Percentiles rank a stretch among this genome's conserved stretches.
These are phyloP conservation scores for Phytopythium montanum DNA, from an alignment of 352 stramenopile species.

Conservation along the genomic window DNA sequence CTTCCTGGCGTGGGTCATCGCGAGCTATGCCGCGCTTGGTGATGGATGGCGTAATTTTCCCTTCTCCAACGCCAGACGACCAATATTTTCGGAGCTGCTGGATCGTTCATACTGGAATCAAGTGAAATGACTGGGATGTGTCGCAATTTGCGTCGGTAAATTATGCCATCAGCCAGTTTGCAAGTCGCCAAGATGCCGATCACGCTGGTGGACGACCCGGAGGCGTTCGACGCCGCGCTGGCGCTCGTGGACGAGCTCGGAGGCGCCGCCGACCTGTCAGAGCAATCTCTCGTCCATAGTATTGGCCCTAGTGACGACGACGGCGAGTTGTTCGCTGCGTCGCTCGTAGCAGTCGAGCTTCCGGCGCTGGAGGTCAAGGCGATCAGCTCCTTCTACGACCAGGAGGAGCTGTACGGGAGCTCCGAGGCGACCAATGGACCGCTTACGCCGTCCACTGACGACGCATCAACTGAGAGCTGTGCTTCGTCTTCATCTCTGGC, in stretches of 20 bases:
- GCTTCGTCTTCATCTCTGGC: background rate
- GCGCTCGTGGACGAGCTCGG: slow-evolving; percentile 25
- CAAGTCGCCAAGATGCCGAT: slow-evolving; percentile 15
- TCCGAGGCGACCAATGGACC: background rate
- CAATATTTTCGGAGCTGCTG: background rate
- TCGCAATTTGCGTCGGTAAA: background rate
- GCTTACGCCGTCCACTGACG: background rate
- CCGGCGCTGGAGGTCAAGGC: background rate
- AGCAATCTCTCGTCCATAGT: background rate
- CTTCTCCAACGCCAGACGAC: background rate
- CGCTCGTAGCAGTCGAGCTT: background rate
- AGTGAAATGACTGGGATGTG: background rate
- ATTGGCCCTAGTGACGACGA: background rate
- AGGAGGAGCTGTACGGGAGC: background rate
- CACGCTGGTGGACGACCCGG: slow-evolving; percentile 21
- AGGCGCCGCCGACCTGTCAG: background rate
- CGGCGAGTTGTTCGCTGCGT: background rate
- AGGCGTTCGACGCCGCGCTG: slow-evolving; percentile 26
- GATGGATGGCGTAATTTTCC: background rate
- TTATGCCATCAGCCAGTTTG: background rate
- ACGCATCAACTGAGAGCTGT: background rate
- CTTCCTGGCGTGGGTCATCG: background rate
- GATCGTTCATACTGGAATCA: background rate
- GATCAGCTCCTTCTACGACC: background rate
- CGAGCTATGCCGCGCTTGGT: background rate